phyloP scores from a whole-genome alignment of 306 rosid species.

The Quercus ilex region DNA sequence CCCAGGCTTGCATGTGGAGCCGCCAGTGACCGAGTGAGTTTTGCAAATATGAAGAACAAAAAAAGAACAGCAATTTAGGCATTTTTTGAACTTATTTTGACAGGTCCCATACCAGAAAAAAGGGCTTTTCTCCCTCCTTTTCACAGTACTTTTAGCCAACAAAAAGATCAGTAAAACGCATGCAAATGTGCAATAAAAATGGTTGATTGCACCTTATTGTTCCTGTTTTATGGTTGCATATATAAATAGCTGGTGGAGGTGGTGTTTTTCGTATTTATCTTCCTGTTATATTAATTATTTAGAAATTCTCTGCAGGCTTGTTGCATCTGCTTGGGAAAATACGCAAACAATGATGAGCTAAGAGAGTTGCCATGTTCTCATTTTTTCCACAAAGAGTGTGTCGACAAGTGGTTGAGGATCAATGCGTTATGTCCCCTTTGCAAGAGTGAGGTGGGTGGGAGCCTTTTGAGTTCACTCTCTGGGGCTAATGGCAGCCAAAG shows the following conservation, averaged over 20 bases:
- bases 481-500: constrained; percentile 47
- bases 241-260: constrained; percentile 3
- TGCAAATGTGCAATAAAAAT: too few species aligned
- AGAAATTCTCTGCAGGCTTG: constrained; percentile 61
- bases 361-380: constrained; percentile 89
- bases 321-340: constrained; percentile 90
- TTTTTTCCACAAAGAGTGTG: constrained; percentile 92
- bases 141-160: too few species aligned
- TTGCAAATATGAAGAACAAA: not conserved
- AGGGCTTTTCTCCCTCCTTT: too few species aligned
- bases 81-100: too few species aligned
- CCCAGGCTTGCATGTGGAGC: too few species aligned
- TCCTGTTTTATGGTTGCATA: not conserved
- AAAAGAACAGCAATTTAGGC: too few species aligned
- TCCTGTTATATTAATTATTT: not conserved
- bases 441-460: constrained; percentile 73
- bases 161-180: too few species aligned
- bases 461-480: constrained; percentile 30
- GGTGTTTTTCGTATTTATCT: constrained; percentile 9
- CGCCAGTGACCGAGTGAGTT: not conserved
- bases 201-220: not conserved
- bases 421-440: constrained; percentile 91
- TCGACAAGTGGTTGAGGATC: constrained; percentile 95
- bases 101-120: too few species aligned
- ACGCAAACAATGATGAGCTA: constrained; percentile 81